These are phyloP conservation scores for Xylaria cubensis DNA, from an alignment of 495 filamentous ascomycete genomes.

Conservation along the genomic window DNA sequence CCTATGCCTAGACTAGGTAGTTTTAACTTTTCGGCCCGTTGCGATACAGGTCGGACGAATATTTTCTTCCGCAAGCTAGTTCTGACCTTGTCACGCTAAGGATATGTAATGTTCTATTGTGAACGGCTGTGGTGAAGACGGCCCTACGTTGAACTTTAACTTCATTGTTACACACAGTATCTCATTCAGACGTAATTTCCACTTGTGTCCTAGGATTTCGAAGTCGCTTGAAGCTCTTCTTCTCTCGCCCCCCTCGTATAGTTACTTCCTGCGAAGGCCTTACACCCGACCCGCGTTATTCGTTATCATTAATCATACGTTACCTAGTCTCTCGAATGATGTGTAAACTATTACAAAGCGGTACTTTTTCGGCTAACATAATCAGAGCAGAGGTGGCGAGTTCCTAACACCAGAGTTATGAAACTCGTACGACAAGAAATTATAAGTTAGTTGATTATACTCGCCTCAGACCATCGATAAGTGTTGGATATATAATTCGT, in stretches of 20 bases:
- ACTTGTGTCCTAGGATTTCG: background rate
- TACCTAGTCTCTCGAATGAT: background rate
- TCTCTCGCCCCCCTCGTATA: background rate
- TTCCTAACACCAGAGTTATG: background rate
- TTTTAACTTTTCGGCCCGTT: background rate
- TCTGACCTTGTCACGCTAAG: background rate
- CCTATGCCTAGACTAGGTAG: background rate
- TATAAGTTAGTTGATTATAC: background rate
- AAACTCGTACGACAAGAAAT: background rate
- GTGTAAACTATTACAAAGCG: background rate
- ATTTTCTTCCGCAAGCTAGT: background rate
- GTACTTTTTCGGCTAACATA: background rate
- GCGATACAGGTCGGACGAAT: background rate
- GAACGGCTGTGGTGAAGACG: background rate
- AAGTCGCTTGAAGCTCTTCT: background rate
- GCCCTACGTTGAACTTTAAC: background rate
- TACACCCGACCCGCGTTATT: background rate
- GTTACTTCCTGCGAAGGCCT: background rate
- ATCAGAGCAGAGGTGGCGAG: background rate
- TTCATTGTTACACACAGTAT: background rate
- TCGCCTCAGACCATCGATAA: background rate
- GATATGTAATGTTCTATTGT: background rate
- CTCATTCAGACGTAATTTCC: background rate
- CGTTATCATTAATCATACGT: background rate
- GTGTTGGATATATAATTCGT: background rate